Conservation (phyloP, 805 yeast species). For the Pichia rugopelliculosa region DNA sequence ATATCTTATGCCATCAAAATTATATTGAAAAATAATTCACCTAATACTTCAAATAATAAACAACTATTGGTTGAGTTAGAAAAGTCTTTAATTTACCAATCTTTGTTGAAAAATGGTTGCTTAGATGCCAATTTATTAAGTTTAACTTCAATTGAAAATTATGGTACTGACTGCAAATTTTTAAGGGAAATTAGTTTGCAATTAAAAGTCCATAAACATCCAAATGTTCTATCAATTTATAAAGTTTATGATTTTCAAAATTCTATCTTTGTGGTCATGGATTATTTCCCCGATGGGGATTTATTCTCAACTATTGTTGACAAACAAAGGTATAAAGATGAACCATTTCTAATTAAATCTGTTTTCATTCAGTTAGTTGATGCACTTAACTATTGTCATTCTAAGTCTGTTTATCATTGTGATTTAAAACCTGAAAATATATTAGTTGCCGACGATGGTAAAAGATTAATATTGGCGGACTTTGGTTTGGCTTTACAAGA, state of each 20-base stretch:
- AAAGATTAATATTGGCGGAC: slow-evolving; percentile 63
- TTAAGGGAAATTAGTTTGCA: slow-evolving; percentile 70
- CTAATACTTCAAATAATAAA: slow-evolving; percentile 24
- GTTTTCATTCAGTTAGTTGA: slow-evolving; percentile 73
- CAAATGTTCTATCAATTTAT: slow-evolving; percentile 69
- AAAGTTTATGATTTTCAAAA: slow-evolving; percentile 57
- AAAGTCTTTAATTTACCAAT: slow-evolving; percentile 18
- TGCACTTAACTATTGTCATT: slow-evolving; percentile 77
- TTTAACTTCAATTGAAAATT: slow-evolving; percentile 29
- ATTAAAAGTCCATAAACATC: slow-evolving; percentile 66
- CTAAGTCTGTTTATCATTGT: slow-evolving; percentile 80
- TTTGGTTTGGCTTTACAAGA: slow-evolving; percentile 79
- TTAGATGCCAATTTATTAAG: slow-evolving; percentile 28
- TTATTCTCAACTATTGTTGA: slow-evolving; percentile 82
- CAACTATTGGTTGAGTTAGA: slow-evolving; percentile 26
- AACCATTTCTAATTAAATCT: slow-evolving; percentile 43
- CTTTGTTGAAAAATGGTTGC: slow-evolving; percentile 21
- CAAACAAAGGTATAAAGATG: slow-evolving; percentile 48
- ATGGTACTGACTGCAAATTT: slow-evolving; percentile 31
- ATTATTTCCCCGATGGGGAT: slow-evolving; percentile 80
- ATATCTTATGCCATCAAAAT: slow-evolving; percentile 64
- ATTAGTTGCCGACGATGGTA: slow-evolving; percentile 52
- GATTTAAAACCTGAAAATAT: slow-evolving; percentile 95
- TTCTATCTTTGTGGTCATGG: slow-evolving; percentile 71
- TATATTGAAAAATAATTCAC: slow-evolving; percentile 42